phyloP scores from a whole-genome alignment of 108 stramenopile species.

The Cylindrotheca closterium region DNA sequence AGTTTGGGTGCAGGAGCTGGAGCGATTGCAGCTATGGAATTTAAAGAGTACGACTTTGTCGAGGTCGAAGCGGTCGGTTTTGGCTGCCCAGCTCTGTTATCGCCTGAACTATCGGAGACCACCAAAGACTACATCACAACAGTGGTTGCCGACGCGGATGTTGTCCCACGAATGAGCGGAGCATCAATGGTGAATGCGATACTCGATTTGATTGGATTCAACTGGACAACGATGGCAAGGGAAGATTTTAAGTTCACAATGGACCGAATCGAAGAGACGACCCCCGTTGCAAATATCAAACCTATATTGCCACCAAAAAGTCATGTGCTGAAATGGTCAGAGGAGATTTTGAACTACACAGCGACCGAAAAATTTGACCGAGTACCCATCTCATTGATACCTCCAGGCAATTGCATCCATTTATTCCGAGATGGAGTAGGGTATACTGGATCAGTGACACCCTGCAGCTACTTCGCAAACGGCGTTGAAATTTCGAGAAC shows the following conservation, averaged over 20 bases:
- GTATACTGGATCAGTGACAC: conserved; percentile 52
- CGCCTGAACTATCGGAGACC: conserved; percentile 46
- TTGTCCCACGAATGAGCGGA: conserved; percentile 74
- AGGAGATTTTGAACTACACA: background rate
- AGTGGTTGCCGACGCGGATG: conserved; percentile 68
- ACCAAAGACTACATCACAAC: conserved; percentile 73
- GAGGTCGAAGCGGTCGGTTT: conserved; percentile 68
- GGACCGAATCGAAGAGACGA: background rate
- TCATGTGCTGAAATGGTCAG: conserved; percentile 8
- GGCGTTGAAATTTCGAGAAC: conserved; percentile 66
- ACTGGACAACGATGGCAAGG: conserved; percentile 47
- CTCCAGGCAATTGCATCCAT: conserved; percentile 77
- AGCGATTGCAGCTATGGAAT: conserved; percentile 78
- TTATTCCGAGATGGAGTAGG: conserved; percentile 80
- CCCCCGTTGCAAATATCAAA: conserved; percentile 4
- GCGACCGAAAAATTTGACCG: conserved; percentile 12
- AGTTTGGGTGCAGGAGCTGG: conserved; percentile 82
- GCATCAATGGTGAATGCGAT: conserved; percentile 61
- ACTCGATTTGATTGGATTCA: conserved; percentile 57
- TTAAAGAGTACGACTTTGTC: conserved; percentile 43
- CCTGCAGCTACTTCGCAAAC: conserved; percentile 63
- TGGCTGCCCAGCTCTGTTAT: conserved; percentile 78
- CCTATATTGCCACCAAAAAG: conserved; percentile 10
- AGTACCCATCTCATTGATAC: conserved; percentile 24
- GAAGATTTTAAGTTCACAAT: conserved; percentile 29